Percentiles rank a stretch among this genome's conserved stretches.
Conservation (phyloP, 139 green algal genomes). For the Chlamydomonas eustigma region DNA sequence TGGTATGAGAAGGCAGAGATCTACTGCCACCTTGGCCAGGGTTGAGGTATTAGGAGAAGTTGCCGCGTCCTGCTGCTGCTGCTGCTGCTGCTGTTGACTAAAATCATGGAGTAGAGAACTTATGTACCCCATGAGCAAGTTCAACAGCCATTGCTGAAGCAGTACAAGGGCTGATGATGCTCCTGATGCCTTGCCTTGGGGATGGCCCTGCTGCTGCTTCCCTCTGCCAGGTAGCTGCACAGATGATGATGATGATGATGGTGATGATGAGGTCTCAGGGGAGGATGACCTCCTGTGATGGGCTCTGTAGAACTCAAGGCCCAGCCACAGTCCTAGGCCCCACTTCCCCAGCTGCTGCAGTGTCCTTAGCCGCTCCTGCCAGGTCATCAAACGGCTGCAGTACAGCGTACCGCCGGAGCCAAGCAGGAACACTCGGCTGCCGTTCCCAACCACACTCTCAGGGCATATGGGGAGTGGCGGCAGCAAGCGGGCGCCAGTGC, state of each 20-base stretch:
- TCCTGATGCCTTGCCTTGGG: background rate
- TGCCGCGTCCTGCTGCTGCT: background rate
- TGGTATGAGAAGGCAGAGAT: constrained; percentile 13
- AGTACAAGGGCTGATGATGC: constrained; percentile 7
- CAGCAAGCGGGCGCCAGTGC: background rate
- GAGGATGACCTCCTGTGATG: background rate
- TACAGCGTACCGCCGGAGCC: constrained; percentile 31
- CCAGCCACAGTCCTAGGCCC: constrained; percentile 36
- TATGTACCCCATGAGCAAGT: constrained; percentile 39
- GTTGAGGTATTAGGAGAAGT: background rate
- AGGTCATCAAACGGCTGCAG: constrained; percentile 44
- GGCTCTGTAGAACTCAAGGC: constrained; percentile 36
- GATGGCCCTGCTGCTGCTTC: background rate
- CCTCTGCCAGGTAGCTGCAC: background rate
- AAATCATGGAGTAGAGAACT: background rate
- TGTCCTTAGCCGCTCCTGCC: constrained; percentile 49
- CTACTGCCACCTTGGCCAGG: constrained; percentile 11
- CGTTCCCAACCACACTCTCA: constrained; percentile 20
- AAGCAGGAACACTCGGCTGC: constrained; percentile 36
- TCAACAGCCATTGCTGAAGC: constrained; percentile 39
- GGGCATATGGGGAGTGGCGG: constrained; percentile 4
- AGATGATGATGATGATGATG: background rate
- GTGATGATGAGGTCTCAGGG: background rate
- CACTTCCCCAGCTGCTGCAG: constrained; percentile 44
- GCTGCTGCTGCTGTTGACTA: background rate